Evolutionary conservation across 2,329 filamentous ascomycete species (phyloP).

Genomic region (Aureobasidium sp.): DNA sequence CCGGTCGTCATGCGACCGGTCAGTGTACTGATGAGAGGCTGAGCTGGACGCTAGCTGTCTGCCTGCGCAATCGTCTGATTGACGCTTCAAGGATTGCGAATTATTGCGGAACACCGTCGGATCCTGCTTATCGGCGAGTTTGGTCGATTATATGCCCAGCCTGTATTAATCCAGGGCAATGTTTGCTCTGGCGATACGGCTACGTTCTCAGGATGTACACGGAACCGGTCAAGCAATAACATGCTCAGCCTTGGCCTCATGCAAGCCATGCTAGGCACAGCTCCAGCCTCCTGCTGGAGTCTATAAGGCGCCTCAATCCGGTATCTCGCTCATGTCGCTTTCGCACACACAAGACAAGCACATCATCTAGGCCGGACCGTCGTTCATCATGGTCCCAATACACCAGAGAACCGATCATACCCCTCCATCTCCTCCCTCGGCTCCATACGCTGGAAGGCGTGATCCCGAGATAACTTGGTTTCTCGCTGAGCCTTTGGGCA

Average conservation of each 20-base stretch:
- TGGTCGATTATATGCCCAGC: no score
- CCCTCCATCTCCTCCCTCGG: no score
- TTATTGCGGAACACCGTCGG: no score
- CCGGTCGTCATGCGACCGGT: no score
- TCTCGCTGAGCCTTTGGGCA: not conserved
- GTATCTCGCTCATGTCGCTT: not conserved
- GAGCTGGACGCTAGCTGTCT: no score
- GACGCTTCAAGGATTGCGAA: no score
- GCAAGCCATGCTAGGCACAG: not conserved
- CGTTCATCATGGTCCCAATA: not conserved
- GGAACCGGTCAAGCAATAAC: not conserved
- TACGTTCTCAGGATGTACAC: no score
- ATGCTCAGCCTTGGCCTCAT: not conserved
- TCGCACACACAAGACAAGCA: not conserved
- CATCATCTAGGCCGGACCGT: not conserved
- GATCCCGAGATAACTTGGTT: not conserved
- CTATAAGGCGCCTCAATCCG: not conserved
- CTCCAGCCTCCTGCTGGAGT: not conserved
- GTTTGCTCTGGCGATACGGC: no score
- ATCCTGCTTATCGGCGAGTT: no score
- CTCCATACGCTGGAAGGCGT: not conserved
- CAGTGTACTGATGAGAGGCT: no score
- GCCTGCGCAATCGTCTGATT: no score
- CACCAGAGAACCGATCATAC: not conserved
- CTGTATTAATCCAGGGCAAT: no score